Evolutionary conservation across 805 yeast genomes (phyloP).

Genomic region (Wickerhamiella azyma): DNA sequence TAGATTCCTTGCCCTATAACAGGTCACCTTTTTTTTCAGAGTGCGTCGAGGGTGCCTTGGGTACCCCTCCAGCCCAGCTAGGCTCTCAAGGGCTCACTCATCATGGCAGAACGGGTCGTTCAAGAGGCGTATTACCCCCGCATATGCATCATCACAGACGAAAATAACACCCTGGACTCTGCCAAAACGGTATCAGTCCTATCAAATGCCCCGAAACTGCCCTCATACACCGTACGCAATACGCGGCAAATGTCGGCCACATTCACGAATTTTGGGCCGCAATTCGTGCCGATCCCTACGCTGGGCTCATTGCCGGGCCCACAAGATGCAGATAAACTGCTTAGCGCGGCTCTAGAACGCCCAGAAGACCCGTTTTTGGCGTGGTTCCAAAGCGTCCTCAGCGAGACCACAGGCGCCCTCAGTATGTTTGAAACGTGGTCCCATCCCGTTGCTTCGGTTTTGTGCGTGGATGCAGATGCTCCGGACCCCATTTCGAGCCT

Average conservation of each 20-base stretch:
- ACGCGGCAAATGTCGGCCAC: slow-evolving; percentile 37
- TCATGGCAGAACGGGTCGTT: not conserved
- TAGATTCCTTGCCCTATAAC: no score
- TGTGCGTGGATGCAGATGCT: slow-evolving; percentile 48
- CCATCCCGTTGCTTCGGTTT: slow-evolving; percentile 69
- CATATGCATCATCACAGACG: not conserved
- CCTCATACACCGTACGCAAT: slow-evolving; percentile 36
- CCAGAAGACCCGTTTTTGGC: not conserved
- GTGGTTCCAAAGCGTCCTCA: slow-evolving; percentile 5
- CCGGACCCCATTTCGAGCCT: slow-evolving; percentile 46
- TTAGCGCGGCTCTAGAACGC: slow-evolving; percentile 8
- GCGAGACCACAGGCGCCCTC: not conserved
- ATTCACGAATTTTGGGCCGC: slow-evolving; percentile 38
- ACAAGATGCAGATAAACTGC: slow-evolving; percentile 10
- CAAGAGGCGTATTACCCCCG: slow-evolving; percentile 5
- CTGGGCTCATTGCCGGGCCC: slow-evolving; percentile 6
- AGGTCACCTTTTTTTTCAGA: not conserved
- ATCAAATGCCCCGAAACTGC: slow-evolving; percentile 18
- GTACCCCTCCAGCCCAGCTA: not conserved
- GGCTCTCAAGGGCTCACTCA: not conserved
- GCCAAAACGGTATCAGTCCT: not conserved
- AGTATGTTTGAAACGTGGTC: slow-evolving; percentile 49
- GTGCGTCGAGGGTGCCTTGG: no score
- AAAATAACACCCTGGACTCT: not conserved
- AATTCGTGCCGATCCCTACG: slow-evolving; percentile 28